A percentile compares a stretch with the other conserved stretches of the same genome.
phyloP scores from a whole-genome alignment of 129 eudicot genomes.

The Rutidosis leptorrhynchoides region DNA sequence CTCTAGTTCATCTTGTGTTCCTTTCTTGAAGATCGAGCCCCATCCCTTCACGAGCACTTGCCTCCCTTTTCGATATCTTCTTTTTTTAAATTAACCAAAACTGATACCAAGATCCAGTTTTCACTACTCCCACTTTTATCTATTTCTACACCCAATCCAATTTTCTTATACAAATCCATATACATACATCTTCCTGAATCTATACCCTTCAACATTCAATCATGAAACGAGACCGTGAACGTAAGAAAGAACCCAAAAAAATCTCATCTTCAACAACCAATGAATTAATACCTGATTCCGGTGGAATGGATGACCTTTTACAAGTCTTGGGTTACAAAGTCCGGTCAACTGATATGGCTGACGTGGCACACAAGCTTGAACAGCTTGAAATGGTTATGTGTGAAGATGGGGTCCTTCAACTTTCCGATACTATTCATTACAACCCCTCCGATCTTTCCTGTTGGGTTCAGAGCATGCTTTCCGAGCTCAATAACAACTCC shows the following conservation, averaged over 20 bases:
- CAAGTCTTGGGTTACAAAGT: conserved; percentile 78
- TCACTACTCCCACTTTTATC: neutral
- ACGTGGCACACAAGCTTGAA: conserved; percentile 69
- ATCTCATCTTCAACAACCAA: conserved; percentile 36
- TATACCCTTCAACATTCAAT: neutral
- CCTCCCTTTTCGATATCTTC: conserved; percentile 21
- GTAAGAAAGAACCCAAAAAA: conserved; percentile 29
- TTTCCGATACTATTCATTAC: conserved; percentile 61
- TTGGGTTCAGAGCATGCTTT: conserved; percentile 66
- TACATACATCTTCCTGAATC: neutral
- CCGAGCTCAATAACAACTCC: conserved; percentile 42
- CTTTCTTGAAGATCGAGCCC: conserved; percentile 78
- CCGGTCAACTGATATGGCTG: conserved; percentile 68
- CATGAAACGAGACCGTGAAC: conserved; percentile 68
- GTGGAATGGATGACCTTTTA: conserved; percentile 76
- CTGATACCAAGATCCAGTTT: conserved; percentile 7
- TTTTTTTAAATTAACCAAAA: neutral
- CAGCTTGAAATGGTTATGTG: conserved; percentile 75
- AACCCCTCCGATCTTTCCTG: conserved; percentile 81
- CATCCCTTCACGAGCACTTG: conserved; percentile 50
- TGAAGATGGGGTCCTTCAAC: conserved; percentile 51
- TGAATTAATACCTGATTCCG: conserved; percentile 42
- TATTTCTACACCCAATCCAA: conserved; percentile 28
- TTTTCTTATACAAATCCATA: conserved; percentile 21
- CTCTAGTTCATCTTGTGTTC: conserved; percentile 40